Percentiles rank a stretch among this genome's conserved stretches.
These are phyloP conservation scores for Fusarium sp. DNA, from an alignment of 2,329 filamentous ascomycete genomes.

Conservation along the genomic window DNA sequence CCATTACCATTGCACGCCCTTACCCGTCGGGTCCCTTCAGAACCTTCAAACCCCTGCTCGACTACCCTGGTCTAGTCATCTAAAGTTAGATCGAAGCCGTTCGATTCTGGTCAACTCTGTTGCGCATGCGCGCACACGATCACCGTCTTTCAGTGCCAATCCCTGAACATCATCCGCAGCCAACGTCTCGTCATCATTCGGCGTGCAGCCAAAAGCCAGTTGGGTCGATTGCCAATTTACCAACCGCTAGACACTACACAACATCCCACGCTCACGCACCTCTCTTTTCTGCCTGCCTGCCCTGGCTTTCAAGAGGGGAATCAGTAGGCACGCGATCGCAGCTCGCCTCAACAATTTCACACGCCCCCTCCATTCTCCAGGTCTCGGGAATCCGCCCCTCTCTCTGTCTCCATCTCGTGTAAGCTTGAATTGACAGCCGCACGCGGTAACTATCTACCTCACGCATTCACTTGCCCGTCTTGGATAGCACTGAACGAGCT, in stretches of 20 bases:
- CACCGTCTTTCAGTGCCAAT: slow-evolving; percentile 30
- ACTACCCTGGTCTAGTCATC: slow-evolving; percentile 30
- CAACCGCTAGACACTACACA: slow-evolving; percentile 35
- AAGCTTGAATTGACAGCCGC: slow-evolving; percentile 19
- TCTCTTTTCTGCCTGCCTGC: neutral
- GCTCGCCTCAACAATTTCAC: slow-evolving; percentile 35
- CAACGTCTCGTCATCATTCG: slow-evolving; percentile 28
- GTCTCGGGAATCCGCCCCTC: slow-evolving; percentile 41
- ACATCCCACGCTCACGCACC: slow-evolving; percentile 42
- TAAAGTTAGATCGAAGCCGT: slow-evolving; percentile 39
- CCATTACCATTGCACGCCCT: slow-evolving; percentile 19
- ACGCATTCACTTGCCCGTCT: slow-evolving; percentile 48
- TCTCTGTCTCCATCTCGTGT: slow-evolving; percentile 35
- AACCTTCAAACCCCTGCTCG: slow-evolving; percentile 32
- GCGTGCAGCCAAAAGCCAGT: slow-evolving; percentile 27
- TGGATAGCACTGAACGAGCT: slow-evolving; percentile 38
- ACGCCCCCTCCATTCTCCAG: slow-evolving; percentile 44
- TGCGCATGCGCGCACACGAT: slow-evolving; percentile 39
- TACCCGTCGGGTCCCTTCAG: slow-evolving; percentile 8
- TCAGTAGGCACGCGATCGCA: slow-evolving; percentile 46
- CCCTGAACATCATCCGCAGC: slow-evolving; percentile 24
- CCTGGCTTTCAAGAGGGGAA: slow-evolving; percentile 22
- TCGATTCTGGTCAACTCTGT: slow-evolving; percentile 35
- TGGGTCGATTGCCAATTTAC: slow-evolving; percentile 16
- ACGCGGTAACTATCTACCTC: slow-evolving; percentile 25